Percentiles rank a stretch among this genome's conserved stretches.
Conservation (phyloP, 441 rosid genomes). For the Jatropha podagrica region DNA sequence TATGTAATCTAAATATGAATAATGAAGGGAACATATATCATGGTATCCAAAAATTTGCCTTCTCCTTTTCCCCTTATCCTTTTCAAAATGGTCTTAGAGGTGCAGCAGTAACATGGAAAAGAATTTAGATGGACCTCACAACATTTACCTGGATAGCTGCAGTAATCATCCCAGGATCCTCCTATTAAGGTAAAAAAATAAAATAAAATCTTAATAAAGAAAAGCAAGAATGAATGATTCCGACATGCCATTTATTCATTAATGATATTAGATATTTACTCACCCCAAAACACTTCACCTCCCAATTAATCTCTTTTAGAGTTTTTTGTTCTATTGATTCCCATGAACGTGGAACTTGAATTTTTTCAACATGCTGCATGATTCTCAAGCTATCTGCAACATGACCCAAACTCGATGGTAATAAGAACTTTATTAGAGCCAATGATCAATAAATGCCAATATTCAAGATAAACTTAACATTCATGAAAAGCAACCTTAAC, state of each 20-base stretch:
- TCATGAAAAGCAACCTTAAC: neutral
- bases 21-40: neutral
- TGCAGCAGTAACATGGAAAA: too few species aligned
- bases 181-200: slow-evolving; percentile 29
- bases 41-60: neutral
- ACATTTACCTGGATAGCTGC: slow-evolving; percentile 56
- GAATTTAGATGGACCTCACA: neutral
- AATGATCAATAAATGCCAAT: neutral
- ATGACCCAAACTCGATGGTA: neutral
- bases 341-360: slow-evolving; percentile 65
- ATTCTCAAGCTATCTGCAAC: slow-evolving; percentile 78
- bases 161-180: slow-evolving; percentile 67
- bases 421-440: neutral
- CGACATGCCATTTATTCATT: neutral
- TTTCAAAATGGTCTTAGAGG: neutral
- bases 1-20: neutral
- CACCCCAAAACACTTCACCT: slow-evolving; percentile 67
- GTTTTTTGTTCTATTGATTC: slow-evolving; percentile 40
- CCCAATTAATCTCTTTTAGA: slow-evolving; percentile 60
- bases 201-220: neutral
- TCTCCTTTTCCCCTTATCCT: too few species aligned
- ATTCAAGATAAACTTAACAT: neutral
- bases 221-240: neutral
- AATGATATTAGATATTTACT: neutral
- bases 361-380: slow-evolving; percentile 69